Evolutionary conservation across 805 yeast species (phyloP), one percentile per base, ranked within the genome.

Genomic region (Pichia nanzhaoensis): DNA sequence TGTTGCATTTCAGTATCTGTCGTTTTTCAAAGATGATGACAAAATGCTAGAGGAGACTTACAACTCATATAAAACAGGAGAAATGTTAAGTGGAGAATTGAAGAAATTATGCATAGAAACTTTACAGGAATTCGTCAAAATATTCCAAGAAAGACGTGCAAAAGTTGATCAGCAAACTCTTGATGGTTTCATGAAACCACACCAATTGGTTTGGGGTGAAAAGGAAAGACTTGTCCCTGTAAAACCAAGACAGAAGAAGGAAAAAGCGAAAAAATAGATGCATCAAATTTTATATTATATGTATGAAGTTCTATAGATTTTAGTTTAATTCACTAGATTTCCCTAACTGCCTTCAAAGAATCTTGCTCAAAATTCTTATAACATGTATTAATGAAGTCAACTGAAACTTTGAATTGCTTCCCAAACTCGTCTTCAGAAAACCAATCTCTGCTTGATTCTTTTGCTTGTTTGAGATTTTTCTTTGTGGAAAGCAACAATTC

Each of bases 1-100:
- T 64, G 96, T 93, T 46, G 87, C 99, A 2, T 93, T 71, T 70
- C 98, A 93, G 68, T 93, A 93, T 63, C 69, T 93, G 51, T 77
- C 89, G 5, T 93, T 93, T 70, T 90, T 93, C 74, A 69, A 78
- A 40, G 86, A 88, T 54, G 98, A 91, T 63, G 98, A 93, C 61
- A 90, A 71, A 34, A 78, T 84, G 57, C 73, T 93, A 57, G 72
- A 71, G 44, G 67, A 73, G 39, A 68, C 82, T 55, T 77, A 80
- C 47, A 74, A 76, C 34, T 75, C 73, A 34, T 93, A 93, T 68
- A 78, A 71, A 61, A 66, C 71, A 41, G 99, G 99, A 50, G 89
- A 84, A 50, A 64, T 93, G 47, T 71, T 91, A 55, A 84, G 95
- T 34, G 96, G 98, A 52, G 98, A 93, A 67, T 76, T 93, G 82